Evolutionary conservation across 345 rosid species (phyloP), one percentile per base, ranked within the genome.

Genomic region (Theobroma cacao): DNA sequence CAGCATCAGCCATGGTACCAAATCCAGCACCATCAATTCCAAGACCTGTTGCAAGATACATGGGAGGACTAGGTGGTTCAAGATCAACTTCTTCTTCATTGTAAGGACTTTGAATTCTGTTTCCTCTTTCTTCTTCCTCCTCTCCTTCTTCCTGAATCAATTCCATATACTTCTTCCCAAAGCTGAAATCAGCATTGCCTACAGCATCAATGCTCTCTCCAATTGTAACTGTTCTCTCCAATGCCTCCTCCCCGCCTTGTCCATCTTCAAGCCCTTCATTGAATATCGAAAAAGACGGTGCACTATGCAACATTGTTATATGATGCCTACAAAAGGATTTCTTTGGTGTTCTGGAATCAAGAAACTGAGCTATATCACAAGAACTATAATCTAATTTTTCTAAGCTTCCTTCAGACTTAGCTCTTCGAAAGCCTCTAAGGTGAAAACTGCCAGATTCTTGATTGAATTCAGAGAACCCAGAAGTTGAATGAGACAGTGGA

Each of bases 1-100:
- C 77, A 74, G 71, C 82, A 33, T 75, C 75, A 77, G 78, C 81
- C 62, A 72, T n/a, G 75, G 62, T 8, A 13, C 38, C 83, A 30
- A 87, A 80, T 61, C 80, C 83, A 61, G 48, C 69, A 74, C 70
- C 78, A 81, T 85, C 87, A 45, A 89, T 82, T 71, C 95, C 98
- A 74, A 92, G 80, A 1, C 94, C 94, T 5, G 90, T 34, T 58
- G 97, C 93, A 74, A 94, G 92, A 80, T 88, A 89, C 95, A 91
- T 78, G 55, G 86, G 85, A 85, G 91, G 91, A 78, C 89, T 90
- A 75, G 72, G 79, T 15, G 88, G 90, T 74, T 75, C 33, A 59
- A 89, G 89, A 62, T 74, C 77, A 50, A 79, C 91, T 59, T 81
- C 83, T 66, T 77, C 89, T 18, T 18, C 86, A 66, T 67, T 38